Evolutionary conservation across 345 rosid genomes (phyloP), one percentile per base, ranked within the genome.

Genomic region (Aethionema arabicum): DNA sequence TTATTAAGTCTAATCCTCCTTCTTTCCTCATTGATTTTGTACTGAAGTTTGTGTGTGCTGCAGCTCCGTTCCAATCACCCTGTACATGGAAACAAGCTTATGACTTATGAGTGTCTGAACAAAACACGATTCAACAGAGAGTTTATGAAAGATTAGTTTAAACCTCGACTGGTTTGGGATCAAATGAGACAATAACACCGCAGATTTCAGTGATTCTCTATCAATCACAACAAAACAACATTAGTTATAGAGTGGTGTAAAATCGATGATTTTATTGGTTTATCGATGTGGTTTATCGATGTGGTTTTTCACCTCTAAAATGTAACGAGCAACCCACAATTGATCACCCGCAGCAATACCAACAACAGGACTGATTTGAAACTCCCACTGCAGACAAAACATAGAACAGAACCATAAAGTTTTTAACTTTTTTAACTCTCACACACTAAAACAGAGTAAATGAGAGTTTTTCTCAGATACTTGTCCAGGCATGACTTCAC

Each of bases 11-110:
- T 11, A 13, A 77, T 32, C 99, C 97, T 38, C 91, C 96, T 2
- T 87, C 90, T 48, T 87, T 95, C 68, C 99, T 80, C 97, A 80
- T 93, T 50, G 80, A 82, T 77, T 89, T 93, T n/a, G 99, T 90
- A 76, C 97, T 93, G 77, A 69, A 93, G 66, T 90, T 93, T 63
- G 95, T 89, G 83, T 92, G 99, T 74, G 96, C 91, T 30, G 96
- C 97, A 41, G 99, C 99, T 70, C 99, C 99, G 12, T 93, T 93
- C 99, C 97, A 89, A 63, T 93, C 99, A 61, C 97, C 99, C 97
- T 89, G 75, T 6, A 31, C 32, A 57, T 12, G 14, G 42, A 40
- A 21, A 61, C 32, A 16, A 21, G 27, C 16, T 32, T 31, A 41
- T 10, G 42, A 32, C 16, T 32, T 31, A 41, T 10, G 42, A 32